A percentile compares a stretch with the other conserved stretches of the same genome.
Evolutionary conservation across 371 early-diverging fungal genomes (phyloP).

Genomic region (Capillidium heterosporum): DNA sequence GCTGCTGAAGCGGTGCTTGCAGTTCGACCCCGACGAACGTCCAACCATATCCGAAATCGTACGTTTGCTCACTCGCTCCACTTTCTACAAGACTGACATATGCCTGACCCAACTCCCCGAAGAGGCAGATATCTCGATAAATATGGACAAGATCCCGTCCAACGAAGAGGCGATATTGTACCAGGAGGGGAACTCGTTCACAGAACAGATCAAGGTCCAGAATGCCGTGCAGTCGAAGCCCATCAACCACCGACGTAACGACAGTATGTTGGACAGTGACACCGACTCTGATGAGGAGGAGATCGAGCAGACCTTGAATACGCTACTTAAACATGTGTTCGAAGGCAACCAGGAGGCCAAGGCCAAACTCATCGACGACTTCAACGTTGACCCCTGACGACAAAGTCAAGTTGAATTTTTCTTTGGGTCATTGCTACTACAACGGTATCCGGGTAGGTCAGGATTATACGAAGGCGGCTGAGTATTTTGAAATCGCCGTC

Average conservation of each 20-base stretch:
- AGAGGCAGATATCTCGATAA: neutral
- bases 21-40: neutral
- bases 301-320: neutral
- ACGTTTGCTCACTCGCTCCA: neutral
- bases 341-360: neutral
- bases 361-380: neutral
- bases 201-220: neutral
- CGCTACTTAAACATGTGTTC: neutral
- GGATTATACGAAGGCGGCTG: constrained; percentile 59
- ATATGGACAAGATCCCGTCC: neutral
- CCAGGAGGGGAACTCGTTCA: neutral
- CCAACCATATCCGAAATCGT: neutral
- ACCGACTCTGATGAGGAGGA: neutral
- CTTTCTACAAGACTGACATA: neutral
- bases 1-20: neutral
- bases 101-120: too few relatives aligned
- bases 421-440: constrained; percentile 69
- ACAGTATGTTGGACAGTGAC: neutral
- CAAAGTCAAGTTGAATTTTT: neutral
- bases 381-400: neutral
- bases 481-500: constrained; percentile 59
- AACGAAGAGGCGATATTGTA: neutral
- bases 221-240: neutral
- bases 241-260: neutral
- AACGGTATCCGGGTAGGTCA: constrained; percentile 18